A percentile compares a stretch with the other conserved stretches of the same genome.
Evolutionary conservation across 2,329 filamentous ascomycete genomes (phyloP).

Genomic region (Scedosporium boydii): DNA sequence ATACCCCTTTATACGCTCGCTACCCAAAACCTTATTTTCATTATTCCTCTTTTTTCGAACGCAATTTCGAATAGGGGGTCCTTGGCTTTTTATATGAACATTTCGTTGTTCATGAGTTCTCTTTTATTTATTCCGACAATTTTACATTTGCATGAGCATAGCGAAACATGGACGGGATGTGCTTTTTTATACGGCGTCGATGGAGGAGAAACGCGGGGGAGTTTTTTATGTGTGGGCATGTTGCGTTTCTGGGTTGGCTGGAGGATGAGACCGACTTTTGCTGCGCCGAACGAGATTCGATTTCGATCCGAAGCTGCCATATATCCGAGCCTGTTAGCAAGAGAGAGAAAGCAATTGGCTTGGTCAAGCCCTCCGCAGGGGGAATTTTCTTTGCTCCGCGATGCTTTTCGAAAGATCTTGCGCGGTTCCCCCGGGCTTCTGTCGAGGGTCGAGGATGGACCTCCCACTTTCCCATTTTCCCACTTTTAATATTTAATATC

Average conservation of each 20-base stretch:
- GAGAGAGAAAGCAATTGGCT: too few species aligned
- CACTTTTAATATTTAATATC: neutral
- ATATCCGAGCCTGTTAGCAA: too few species aligned
- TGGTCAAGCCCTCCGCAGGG: too few species aligned
- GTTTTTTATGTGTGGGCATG: neutral
- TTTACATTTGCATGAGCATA: neutral
- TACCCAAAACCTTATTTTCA: neutral
- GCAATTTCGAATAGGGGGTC: neutral
- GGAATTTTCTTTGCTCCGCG: too few species aligned
- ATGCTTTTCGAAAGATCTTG: too few species aligned
- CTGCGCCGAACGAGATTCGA: too few species aligned
- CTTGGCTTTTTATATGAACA: neutral
- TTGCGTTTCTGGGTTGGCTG: too few species aligned
- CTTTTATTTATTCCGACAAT: neutral
- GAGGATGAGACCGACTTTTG: too few species aligned
- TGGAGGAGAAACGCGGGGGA: neutral
- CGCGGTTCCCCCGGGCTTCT: too few species aligned
- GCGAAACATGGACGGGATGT: neutral
- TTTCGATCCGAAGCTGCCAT: too few species aligned
- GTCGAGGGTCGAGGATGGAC: too few species aligned
- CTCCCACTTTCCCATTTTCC: neutral
- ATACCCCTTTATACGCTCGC: conserved; percentile 2
- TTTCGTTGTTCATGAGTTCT: neutral
- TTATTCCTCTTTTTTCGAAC: neutral
- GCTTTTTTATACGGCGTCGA: neutral